Percentiles rank a stretch among this genome's conserved stretches.
These are phyloP conservation scores for Xylariomycetidae sp. DNA, from an alignment of 2,329 filamentous ascomycete genomes.

Conservation along the genomic window DNA sequence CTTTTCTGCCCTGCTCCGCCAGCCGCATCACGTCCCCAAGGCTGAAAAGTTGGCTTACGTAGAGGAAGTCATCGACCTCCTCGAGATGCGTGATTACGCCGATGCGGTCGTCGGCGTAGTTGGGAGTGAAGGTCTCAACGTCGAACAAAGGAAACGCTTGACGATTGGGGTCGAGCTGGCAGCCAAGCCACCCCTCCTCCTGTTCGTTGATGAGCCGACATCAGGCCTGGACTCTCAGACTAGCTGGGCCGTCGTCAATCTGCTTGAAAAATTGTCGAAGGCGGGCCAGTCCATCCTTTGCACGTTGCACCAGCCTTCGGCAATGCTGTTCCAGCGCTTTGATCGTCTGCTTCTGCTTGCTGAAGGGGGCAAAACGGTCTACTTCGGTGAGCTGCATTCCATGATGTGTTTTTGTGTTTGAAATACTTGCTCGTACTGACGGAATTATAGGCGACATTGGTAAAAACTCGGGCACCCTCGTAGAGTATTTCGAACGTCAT, in stretches of 20 bases:
- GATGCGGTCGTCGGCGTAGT: slow-evolving; percentile 58
- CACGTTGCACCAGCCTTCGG: slow-evolving; percentile 57
- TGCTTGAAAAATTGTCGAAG: slow-evolving; percentile 57
- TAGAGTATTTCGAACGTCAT: slow-evolving; percentile 48
- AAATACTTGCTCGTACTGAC: too few species aligned
- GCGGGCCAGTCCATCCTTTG: slow-evolving; percentile 56
- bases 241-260: slow-evolving; percentile 58
- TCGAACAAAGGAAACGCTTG: slow-evolving; percentile 53
- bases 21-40: slow-evolving; percentile 50
- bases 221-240: slow-evolving; percentile 55
- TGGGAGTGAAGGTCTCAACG: slow-evolving; percentile 56
- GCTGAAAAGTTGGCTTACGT: slow-evolving; percentile 65
- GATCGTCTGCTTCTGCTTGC: slow-evolving; percentile 52
- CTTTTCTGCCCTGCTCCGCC: slow-evolving; percentile 62
- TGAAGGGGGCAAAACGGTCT: slow-evolving; percentile 48
- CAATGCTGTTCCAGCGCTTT: slow-evolving; percentile 52
- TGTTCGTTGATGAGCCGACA: slow-evolving; percentile 61
- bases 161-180: slow-evolving; percentile 55
- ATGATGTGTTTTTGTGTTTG: too few species aligned
- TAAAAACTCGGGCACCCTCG: slow-evolving; percentile 40
- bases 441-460: too few species aligned
- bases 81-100: slow-evolving; percentile 65
- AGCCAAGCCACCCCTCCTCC: slow-evolving; percentile 53
- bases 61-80: slow-evolving; percentile 62
- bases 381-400: slow-evolving; percentile 52